Base-by-base conservation (phyloP, 805 yeast species). In the Lachancea cidri region DNA sequence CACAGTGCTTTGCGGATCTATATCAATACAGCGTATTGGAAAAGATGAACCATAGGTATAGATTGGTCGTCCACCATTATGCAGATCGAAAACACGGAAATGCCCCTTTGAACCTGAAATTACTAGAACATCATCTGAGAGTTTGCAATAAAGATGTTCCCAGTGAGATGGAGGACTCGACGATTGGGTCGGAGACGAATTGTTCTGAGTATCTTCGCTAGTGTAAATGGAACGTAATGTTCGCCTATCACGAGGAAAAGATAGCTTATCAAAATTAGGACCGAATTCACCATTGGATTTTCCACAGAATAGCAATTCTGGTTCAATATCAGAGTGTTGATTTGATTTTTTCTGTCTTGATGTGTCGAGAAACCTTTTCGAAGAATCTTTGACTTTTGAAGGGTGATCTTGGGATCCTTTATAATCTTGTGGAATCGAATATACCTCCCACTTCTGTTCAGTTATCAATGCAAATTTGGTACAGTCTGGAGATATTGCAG, bases 1-100 rank as follows among this genome's bases (percentile, higher is more conserved):
- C 18, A 81, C 65, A 15, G 72, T 66, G 18, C 83, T 87, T 48
- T 74, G 68, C 0, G 79, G 74, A 7, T 91, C 75, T 1, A 88
- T 68, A 27, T 86, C 83, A 35, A 86, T 70, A 54, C 95, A 86
- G 38, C 95, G 62, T 29, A 89, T 82, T 1, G 91, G 89, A 55
- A 85, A 84, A 41, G 73, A 75, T 8, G 86, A 80, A 29, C 75
- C 67, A 54, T 84, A 78, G 0, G 85, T 75, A 60, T 83, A 86
- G 1, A 88, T 67, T 0, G 83, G 77, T 44, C 69, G 68, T 3
- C 95, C 95, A 9, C 56, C 48, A 27, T 68, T 60, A 8, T 66
- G 67, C 13, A 85, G 55, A 53, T 83, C 85, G 42, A 77, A 73
- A 1, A 86, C 78, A 41, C 86, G 66, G 44, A 88, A 65, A 22